Base-by-base conservation (phyloP, 2,329 filamentous ascomycete genomes). In the Pezicula carpinea region DNA sequence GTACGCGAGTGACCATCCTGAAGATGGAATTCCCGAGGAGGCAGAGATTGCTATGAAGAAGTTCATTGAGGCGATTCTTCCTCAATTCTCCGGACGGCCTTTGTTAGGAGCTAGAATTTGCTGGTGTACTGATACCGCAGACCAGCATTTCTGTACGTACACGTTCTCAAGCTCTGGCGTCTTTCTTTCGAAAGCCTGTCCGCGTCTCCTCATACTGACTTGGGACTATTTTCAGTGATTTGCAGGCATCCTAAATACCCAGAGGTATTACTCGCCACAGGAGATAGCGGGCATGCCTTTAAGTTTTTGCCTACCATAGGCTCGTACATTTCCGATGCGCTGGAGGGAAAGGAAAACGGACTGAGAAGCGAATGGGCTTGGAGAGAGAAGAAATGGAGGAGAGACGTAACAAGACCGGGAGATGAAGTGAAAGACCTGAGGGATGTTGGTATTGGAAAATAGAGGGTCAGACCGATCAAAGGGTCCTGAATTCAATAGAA, bases 81-180 rank as follows among this genome's bases (percentile, higher is more conserved):
- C 73, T 1, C 65, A 64, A 48, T 62, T 77, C 45, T 71, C 71
- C 3, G 66, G 73, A 18, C 58, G 74, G 5, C 71, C 74, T 1
- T 64, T 77, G 15, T 69, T 76, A 5, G 61, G 69, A 33, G 69
- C 71, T 52, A 69, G 66, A 17, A 59, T 77, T 33, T 77, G 74
- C 52, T 77, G 74, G 74, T 76, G 75, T 56, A 71, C 73, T 2
- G 74, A 77, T 53, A 75, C 72, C 0, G 64, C 61, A 26, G 73
- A 77, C 35, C 35, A 39, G 38, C 41, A 48, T 19, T 48, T 35
- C 10, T 19, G 26, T 29, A 29, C 13, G 26, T 29, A 11, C n/a
- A 29, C 3, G 13, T 29, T 6, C 26, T 11, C 10, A 6, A 10
- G 26, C 8, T 11, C 2, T 29, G 10, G 26, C n/a, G 26, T 11